phyloP scores from a whole-genome alignment of 371 early-diverging fungal species.

The Mortierella sp. region DNA sequence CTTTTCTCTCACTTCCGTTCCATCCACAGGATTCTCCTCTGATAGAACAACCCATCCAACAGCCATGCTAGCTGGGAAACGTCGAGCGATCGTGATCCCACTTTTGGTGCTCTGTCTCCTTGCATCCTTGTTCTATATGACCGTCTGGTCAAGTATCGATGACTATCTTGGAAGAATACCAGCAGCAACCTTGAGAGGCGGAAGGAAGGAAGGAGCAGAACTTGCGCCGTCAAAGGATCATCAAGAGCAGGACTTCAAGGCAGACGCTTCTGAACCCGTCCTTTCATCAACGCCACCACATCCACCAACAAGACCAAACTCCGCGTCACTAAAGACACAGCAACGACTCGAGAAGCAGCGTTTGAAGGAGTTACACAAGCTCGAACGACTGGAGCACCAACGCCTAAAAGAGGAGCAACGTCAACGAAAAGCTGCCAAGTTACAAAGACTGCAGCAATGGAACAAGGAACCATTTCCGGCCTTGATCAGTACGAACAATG shows the following conservation, averaged over 20 bases:
- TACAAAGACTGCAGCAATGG: conserved; percentile 10
- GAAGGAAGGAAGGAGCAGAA: conserved; percentile 1
- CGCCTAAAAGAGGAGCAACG: conserved; percentile 12
- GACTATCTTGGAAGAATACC: too few relatives aligned
- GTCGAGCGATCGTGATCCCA: conserved; percentile 6
- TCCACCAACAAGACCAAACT: background rate
- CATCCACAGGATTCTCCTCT: background rate
- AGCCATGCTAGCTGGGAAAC: conserved; percentile 16
- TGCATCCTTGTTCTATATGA: conserved; percentile 32
- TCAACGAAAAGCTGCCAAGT: conserved; percentile 5
- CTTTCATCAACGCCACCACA: background rate
- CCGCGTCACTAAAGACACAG: too few relatives aligned
- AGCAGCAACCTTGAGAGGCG: background rate
- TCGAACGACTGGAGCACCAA: background rate
- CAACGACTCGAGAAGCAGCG: conserved; percentile 15
- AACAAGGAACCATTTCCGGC: conserved; percentile 30
- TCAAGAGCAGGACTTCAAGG: background rate
- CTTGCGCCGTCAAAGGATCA: too few relatives aligned
- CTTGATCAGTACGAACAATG: conserved; percentile 35
- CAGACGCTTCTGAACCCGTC: background rate
- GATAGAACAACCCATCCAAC: too few relatives aligned
- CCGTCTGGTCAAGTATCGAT: conserved; percentile 35
- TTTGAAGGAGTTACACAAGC: conserved; percentile 1
- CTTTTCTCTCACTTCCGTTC: background rate
- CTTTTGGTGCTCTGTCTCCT: conserved; percentile 23